Conservation (phyloP, 371 early-diverging fungal genomes). For the Lichtheimia hyalospora region DNA sequence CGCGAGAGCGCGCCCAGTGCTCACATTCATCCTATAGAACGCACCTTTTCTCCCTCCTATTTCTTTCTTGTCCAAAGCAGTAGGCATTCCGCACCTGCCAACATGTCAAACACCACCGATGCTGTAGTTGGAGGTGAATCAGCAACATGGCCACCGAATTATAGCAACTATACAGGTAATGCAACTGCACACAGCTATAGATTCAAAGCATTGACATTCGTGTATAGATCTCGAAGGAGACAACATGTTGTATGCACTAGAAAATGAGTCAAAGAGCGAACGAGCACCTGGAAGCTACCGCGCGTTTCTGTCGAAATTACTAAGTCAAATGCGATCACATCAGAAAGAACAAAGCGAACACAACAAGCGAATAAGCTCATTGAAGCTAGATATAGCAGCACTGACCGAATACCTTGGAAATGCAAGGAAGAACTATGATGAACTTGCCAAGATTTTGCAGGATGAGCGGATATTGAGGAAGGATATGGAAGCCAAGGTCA, state of each 20-base stretch:
- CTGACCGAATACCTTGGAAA: neutral
- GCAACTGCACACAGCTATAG: neutral
- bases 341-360: neutral
- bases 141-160: slow-evolving; percentile 12
- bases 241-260: neutral
- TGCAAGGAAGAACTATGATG: slow-evolving; percentile 4
- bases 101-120: neutral
- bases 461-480: slow-evolving; percentile 3
- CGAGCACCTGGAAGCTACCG: slow-evolving; percentile 8
- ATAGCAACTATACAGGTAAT: slow-evolving; percentile 6
- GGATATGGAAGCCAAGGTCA: slow-evolving; percentile 5
- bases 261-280: neutral
- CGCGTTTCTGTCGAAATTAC: neutral
- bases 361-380: neutral
- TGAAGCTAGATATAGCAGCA: neutral
- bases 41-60: no score
- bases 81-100: neutral
- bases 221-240: slow-evolving; percentile 1
- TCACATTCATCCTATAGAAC: no score
- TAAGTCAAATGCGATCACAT: neutral
- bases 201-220: neutral
- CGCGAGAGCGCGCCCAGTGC: no score
- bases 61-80: no score
- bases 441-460: neutral
- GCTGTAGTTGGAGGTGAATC: neutral